These are phyloP conservation scores for Arthrocladium fulminans DNA, from an alignment of 2,329 filamentous ascomycete genomes.

Conservation along the genomic window DNA sequence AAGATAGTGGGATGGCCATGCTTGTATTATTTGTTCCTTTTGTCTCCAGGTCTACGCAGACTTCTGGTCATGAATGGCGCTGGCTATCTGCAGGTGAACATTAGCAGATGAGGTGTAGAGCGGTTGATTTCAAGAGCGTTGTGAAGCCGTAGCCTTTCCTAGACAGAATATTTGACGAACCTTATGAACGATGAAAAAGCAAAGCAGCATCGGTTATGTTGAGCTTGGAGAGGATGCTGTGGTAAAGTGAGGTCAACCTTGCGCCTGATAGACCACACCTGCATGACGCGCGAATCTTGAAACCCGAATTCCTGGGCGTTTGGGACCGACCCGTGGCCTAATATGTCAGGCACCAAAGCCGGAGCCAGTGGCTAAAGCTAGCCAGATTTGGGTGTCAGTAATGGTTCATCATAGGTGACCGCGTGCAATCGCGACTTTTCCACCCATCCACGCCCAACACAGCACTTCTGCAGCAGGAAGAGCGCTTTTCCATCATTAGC, in stretches of 20 bases:
- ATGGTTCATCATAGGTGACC: background rate
- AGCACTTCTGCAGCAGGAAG: background rate
- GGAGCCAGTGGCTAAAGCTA: background rate
- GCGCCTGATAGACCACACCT: too few species aligned
- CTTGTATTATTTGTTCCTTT: background rate
- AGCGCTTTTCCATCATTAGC: too few species aligned
- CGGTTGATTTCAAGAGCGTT: background rate
- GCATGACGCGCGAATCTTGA: background rate
- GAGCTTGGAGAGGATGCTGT: background rate
- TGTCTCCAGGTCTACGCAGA: background rate
- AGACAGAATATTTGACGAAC: background rate
- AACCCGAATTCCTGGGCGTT: too few species aligned
- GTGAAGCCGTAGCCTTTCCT: background rate
- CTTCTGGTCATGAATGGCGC: background rate
- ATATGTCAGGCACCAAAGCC: background rate
- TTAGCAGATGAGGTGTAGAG: background rate
- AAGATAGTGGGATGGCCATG: background rate
- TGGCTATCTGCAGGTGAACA: background rate
- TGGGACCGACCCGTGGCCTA: background rate
- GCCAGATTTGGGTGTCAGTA: background rate
- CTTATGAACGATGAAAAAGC: background rate
- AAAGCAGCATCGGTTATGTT: background rate
- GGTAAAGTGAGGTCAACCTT: background rate
- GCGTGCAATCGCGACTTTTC: constrained; percentile 1
- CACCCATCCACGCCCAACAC: background rate